Evolutionary conservation across 495 filamentous ascomycete genomes (phyloP).

Genomic region (Cryomyces antarcticus): DNA sequence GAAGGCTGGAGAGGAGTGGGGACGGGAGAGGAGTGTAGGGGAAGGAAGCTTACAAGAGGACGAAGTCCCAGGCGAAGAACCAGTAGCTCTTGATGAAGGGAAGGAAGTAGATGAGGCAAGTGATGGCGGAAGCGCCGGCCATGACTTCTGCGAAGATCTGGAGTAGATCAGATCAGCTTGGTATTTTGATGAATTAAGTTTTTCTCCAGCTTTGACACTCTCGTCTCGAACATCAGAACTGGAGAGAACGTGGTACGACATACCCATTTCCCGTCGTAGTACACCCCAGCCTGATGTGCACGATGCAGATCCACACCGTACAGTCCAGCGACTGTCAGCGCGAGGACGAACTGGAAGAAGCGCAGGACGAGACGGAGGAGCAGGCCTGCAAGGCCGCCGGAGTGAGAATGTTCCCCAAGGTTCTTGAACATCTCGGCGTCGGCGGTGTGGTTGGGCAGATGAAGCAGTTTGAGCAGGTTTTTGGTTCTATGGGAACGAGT

Average conservation of each 20-base stretch:
- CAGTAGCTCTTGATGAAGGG: constrained; percentile 36
- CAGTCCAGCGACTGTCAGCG: constrained; percentile 53
- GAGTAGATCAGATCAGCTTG: too few species aligned
- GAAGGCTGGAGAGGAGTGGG: background rate
- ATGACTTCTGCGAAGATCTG: constrained; percentile 51
- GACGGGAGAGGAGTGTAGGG: background rate
- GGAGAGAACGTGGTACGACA: constrained; percentile 2
- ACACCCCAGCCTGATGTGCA: constrained; percentile 28
- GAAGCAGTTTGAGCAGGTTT: too few species aligned
- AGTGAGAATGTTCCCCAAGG: too few species aligned
- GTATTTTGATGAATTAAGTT: too few species aligned
- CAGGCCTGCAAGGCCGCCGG: constrained; percentile 1
- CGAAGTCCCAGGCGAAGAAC: constrained; percentile 45
- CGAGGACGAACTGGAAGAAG: constrained; percentile 53
- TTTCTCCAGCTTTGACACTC: background rate
- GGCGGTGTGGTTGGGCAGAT: too few species aligned
- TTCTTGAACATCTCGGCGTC: too few species aligned
- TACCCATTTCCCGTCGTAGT: constrained; percentile 48
- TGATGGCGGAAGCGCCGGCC: constrained; percentile 37
- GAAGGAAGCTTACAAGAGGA: constrained; percentile 30
- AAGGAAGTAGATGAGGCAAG: constrained; percentile 38
- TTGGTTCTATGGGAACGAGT: too few species aligned
- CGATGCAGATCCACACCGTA: constrained; percentile 52
- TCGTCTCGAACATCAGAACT: background rate
- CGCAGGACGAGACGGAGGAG: constrained; percentile 29